Base-by-base conservation (phyloP, 108 stramenopile genomes). In the Cyclotella distinguenda region DNA sequence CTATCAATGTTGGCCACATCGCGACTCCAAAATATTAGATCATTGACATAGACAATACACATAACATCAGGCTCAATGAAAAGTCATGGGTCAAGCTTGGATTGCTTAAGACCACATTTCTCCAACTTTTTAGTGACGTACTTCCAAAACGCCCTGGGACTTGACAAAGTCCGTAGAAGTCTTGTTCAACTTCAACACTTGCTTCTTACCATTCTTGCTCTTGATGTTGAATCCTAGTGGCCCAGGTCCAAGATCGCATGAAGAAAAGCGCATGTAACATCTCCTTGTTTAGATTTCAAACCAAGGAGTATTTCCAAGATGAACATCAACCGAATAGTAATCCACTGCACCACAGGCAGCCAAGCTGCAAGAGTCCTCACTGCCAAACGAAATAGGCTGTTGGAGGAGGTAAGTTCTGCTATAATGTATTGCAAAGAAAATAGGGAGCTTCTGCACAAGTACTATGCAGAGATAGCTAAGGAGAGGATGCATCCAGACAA, bases 281-380 rank as follows among this genome's bases (percentile, higher is more conserved):
- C 47, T 48, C 38, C 38, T 12, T 48, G 23, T 48, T 48, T 48
- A 11, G 47, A 48, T 22, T 48, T 48, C 5, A 48, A 22, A 15
- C 47, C 3, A 23, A 48, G 23, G 11, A 25, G 23, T 1, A 48
- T 11, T 48, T 38, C 47, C 19, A 23, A 21, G 1, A 48, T 48
- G 18, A 48, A 22, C 19, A 48, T 48, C 23, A 8, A 48, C 22
- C 5, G 47, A 48, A 23, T 48, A 12, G 22, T 48, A 48, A 22
- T 21, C 47, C 47, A 48, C 47, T 48, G 47, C 11, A 48, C 23
- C 1, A 48, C 47, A 8, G 10, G 47, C n/a, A 51, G 50, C 50
- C 50, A 8, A 51, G 50, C 16, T 51, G 50, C 21, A 51, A 51
- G 22, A 51, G 22, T n/a, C 50, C 50, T 51, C 50, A 51, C 50